These are phyloP conservation scores for Endocarpon pusillum DNA, from an alignment of 495 filamentous ascomycete genomes.

Conservation along the genomic window DNA sequence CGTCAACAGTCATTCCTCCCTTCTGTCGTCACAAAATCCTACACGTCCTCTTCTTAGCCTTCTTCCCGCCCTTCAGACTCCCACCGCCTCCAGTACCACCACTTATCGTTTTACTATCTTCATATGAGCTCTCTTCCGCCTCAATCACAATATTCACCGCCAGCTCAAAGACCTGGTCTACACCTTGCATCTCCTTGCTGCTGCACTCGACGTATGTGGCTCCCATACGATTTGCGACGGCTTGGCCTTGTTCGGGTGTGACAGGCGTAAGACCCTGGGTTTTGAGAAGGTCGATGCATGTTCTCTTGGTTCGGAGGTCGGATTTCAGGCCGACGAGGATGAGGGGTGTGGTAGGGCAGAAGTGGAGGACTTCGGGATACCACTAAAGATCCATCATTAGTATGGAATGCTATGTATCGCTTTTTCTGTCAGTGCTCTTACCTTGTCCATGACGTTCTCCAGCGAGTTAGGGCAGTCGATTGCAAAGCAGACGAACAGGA, in stretches of 20 bases:
- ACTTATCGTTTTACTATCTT: too few relatives aligned
- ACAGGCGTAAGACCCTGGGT: conserved; percentile 94
- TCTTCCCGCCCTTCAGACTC: conserved; percentile 20
- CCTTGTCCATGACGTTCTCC: conserved; percentile 98
- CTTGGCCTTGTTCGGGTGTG: conserved; percentile 71
- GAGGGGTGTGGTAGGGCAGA: conserved; percentile 91
- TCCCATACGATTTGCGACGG: conserved; percentile 80
- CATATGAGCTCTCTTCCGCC: conserved; percentile 24
- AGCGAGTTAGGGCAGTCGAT: conserved; percentile 96
- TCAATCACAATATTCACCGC: conserved; percentile 74
- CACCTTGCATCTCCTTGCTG: conserved; percentile 88
- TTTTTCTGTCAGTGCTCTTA: too few relatives aligned
- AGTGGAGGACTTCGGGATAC: conserved; percentile 98
- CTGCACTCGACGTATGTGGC: conserved; percentile 95
- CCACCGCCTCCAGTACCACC: conserved; percentile 13
- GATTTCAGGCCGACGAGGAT: conserved; percentile 93
- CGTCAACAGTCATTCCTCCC: too few relatives aligned
- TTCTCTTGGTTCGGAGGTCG: conserved; percentile 82
- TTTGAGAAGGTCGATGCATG: conserved; percentile 94
- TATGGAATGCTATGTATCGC: background rate
- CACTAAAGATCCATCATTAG: conserved; percentile 40
- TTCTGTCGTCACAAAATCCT: conserved; percentile 58
- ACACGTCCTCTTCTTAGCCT: conserved; percentile 54
- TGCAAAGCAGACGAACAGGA: conserved; percentile 96
- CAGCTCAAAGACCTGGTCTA: conserved; percentile 83